Evolutionary conservation across 495 filamentous ascomycete genomes (phyloP).

Genomic region (Usnea hakonensis): DNA sequence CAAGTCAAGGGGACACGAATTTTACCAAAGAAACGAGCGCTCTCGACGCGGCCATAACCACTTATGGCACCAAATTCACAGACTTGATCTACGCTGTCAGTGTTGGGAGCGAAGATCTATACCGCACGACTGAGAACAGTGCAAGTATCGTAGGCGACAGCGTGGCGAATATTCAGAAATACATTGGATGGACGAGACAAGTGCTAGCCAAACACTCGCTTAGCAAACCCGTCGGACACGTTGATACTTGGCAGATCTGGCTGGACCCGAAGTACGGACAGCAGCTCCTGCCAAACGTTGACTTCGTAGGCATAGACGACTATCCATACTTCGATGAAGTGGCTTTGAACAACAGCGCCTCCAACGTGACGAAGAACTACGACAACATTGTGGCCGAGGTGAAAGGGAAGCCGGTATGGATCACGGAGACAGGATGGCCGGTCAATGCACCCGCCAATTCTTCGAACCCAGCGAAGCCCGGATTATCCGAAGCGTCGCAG

Average conservation of each 20-base stretch:
- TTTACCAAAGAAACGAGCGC: not conserved
- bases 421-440: slow-evolving; percentile 88
- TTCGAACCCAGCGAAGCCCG: slow-evolving; percentile 47
- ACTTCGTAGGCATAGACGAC: slow-evolving; percentile 72
- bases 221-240: slow-evolving; percentile 63
- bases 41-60: slow-evolving; percentile 51
- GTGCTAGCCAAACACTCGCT: slow-evolving; percentile 47
- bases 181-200: slow-evolving; percentile 56
- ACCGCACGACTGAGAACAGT: slow-evolving; percentile 60
- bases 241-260: slow-evolving; percentile 87
- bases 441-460: slow-evolving; percentile 54
- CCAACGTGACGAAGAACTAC: slow-evolving; percentile 40
- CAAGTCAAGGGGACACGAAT: not conserved
- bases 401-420: slow-evolving; percentile 66
- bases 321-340: slow-evolving; percentile 60
- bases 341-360: slow-evolving; percentile 53
- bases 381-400: slow-evolving; percentile 48
- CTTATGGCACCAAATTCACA: slow-evolving; percentile 55
- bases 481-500: slow-evolving; percentile 55
- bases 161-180: slow-evolving; percentile 50
- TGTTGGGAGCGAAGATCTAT: slow-evolving; percentile 81
- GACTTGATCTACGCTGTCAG: slow-evolving; percentile 71
- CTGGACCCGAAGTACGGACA: slow-evolving; percentile 58
- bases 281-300: slow-evolving; percentile 56
- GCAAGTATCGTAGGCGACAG: slow-evolving; percentile 49